Base-by-base conservation (phyloP, 208 protist genomes). In the Eutreptiella sp. region DNA sequence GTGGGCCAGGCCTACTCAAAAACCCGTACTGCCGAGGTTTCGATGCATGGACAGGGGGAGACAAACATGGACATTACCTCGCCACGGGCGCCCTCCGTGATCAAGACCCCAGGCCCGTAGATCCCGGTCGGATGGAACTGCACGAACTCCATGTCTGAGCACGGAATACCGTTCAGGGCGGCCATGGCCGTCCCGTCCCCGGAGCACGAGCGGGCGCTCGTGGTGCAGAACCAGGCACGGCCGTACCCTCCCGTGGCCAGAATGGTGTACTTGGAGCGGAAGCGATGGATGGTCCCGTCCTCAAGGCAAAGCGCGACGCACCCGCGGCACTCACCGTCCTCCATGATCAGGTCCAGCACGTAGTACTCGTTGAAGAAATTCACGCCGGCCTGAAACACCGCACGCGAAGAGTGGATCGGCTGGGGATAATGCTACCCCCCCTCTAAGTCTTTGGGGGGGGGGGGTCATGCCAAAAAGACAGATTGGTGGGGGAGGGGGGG, bases 71-170 rank as follows among this genome's bases (percentile, higher is more conserved):
- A n/a, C 36, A 41, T 41, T 21, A 16, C 53, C 41, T 93, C 87
- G 38, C 92, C 92, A 59, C 92, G 84, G 11, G 83, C 77, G n/a
- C 92, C 95, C 63, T 99, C 96, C 5, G 96, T 99, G 79, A 99
- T 98, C 14, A 99, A 80, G 68, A 97, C 98, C 32, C 96, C 96
- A 61, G 93, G 89, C 48, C 94, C 93, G 70, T 97, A 98, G 66
- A 98, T 96, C 55, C 96, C 96, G n/a, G 96, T 98, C 11, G 96
- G 96, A 83, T 99, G 96, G 81, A 99, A 99, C 77, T 99, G 96
- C 39, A 99, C 96, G 72, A 99, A 99, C 80, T 99, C 96, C 55
- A 98, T 85, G 77, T 99, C 96, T 73, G 95, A 79, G 36, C 77
- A 73, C 2, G 96, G 94, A 0, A 99, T 73, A n/a, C 96, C 96